These are phyloP conservation scores for Lathyrus tuberosus DNA, from an alignment of 306 rosid genomes.

Conservation along the genomic window DNA sequence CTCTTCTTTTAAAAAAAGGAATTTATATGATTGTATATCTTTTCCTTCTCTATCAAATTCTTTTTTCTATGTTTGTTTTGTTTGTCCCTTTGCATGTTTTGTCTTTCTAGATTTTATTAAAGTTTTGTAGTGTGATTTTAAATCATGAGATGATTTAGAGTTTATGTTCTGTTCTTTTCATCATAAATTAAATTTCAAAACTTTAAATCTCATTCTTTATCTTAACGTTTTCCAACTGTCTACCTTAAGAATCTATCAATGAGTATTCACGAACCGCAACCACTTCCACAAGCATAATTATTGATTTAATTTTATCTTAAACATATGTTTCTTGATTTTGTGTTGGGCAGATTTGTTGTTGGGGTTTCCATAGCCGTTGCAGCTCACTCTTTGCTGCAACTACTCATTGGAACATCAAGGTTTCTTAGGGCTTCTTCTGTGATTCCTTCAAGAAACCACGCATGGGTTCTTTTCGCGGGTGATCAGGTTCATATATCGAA, in stretches of 20 bases:
- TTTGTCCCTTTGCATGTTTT: conserved; percentile 28
- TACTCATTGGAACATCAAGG: conserved; percentile 62
- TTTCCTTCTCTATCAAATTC: conserved; percentile 23
- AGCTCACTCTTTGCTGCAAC: conserved; percentile 75
- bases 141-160: too few relatives aligned
- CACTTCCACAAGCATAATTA: too few relatives aligned
- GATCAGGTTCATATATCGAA: conserved; percentile 89
- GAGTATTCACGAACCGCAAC: too few relatives aligned
- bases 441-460: conserved; percentile 73
- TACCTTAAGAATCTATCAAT: too few relatives aligned
- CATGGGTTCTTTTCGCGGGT: conserved; percentile 81
- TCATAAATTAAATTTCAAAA: too few relatives aligned
- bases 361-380: conserved; percentile 76
- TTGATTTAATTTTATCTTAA: too few relatives aligned
- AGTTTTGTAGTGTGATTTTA: too few relatives aligned
- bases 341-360: conserved; percentile 67
- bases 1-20: conserved; percentile 14
- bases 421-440: conserved; percentile 62
- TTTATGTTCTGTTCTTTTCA: too few relatives aligned
- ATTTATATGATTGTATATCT: not conserved
- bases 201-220: too few relatives aligned
- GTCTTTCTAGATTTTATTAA: not conserved
- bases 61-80: conserved; percentile 1
- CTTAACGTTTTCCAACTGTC: too few relatives aligned
- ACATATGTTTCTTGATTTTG: conserved; percentile 1